Evolutionary conservation across 352 stramenopile species (phyloP).

Genomic region (Pythium brachiatum): DNA sequence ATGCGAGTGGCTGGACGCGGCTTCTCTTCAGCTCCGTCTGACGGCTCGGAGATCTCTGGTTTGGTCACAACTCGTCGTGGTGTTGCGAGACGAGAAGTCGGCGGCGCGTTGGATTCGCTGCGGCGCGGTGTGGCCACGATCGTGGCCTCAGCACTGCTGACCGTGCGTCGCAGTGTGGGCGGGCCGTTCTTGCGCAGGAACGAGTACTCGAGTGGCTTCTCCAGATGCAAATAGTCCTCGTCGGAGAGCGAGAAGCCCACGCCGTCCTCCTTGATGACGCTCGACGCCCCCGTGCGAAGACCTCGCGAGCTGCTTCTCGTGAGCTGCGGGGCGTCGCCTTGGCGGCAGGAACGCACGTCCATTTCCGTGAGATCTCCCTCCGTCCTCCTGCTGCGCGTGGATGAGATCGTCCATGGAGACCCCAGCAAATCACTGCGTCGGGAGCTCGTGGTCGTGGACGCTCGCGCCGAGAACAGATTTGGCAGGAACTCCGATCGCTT

Average conservation of each 20-base stretch:
- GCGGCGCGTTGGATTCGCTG: background rate
- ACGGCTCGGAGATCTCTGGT: background rate
- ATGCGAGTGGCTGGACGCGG: slow-evolving; percentile 12
- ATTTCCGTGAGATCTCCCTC: slow-evolving; percentile 25
- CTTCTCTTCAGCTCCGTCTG: background rate
- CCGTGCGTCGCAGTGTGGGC: background rate
- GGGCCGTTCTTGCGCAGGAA: slow-evolving; percentile 15
- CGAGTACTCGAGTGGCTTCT: slow-evolving; percentile 37
- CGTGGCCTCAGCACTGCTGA: background rate
- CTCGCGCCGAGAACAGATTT: slow-evolving; percentile 20
- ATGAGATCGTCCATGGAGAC: slow-evolving; percentile 34
- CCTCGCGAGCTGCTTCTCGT: slow-evolving; percentile 36
- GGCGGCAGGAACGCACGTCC: slow-evolving; percentile 30
- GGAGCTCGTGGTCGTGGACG: slow-evolving; percentile 2
- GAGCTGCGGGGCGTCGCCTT: slow-evolving; percentile 22
- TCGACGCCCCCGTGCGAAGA: slow-evolving; percentile 9
- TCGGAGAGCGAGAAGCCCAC: slow-evolving; percentile 59
- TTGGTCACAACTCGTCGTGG: background rate
- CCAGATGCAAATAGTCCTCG: slow-evolving; percentile 67
- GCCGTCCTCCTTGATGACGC: slow-evolving; percentile 32
- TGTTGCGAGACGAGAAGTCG: background rate
- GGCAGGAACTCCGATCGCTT: slow-evolving; percentile 14
- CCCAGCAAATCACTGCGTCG: slow-evolving; percentile 41
- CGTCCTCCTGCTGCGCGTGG: slow-evolving; percentile 7
- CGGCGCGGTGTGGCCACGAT: slow-evolving; percentile 2